Base-by-base conservation (phyloP, 768 basidiomycete genomes). In the Mycena crocata region DNA sequence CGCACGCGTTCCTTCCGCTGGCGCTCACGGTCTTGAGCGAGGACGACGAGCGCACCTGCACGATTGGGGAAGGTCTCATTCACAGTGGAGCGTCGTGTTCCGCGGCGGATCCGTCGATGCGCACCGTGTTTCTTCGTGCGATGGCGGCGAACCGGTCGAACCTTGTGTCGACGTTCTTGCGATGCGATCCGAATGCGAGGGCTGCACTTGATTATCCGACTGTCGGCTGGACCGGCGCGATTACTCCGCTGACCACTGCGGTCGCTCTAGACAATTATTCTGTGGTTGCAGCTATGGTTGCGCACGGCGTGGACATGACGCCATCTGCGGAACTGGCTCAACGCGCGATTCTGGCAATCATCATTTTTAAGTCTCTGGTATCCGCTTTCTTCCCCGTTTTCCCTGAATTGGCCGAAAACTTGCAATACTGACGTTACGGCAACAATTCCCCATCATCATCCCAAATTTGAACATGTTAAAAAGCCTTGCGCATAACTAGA, bases 121-220 rank as follows among this genome's bases (percentile, higher is more conserved):
- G 68, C 17, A 86, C 84, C 4, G 80, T 84, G 21, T 81, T 85
- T 70, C 80, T 83, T 52, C 67, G 70, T 5, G 75, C 82, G 5
- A 79, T 85, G 10, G 58, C 61, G 35, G 74, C 76, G 23, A 78
- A 78, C 32, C 78, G 78, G 42, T 68, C 72, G 39, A 80, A 80
- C 32, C 72, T 86, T 9, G 81, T 83, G 0, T 74, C 78, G 7
- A 79, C 78, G 0, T 71, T 86, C 31, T 71, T 86, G 35, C 74
- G 75, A 35, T 79, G 75, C 55, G 84, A 85, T 70, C 80, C 82
- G 2, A 79, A 82, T 61, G 79, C 81, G 2, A 66, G 62, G 19
- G 70, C 70, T 4, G 80, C 80, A 0, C 49, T 84, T 35, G 73
- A 84, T 65, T 81, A 80, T 69, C 84, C 83, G 1, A 55, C 70